Base-by-base conservation (phyloP, 2,329 filamentous ascomycete genomes). In the Colletotrichum sp. region DNA sequence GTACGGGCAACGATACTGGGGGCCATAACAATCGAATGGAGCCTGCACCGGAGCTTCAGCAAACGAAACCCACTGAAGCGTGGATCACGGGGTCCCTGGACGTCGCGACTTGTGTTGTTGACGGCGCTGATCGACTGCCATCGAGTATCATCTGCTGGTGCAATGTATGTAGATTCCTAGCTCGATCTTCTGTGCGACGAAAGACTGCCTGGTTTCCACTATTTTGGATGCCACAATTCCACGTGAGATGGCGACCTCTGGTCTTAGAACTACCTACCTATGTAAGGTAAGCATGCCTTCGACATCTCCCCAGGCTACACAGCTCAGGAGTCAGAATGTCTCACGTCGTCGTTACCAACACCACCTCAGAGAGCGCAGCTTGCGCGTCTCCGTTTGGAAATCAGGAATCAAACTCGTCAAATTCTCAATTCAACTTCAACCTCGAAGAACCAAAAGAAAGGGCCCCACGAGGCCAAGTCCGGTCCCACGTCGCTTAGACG, bases 221-320 rank as follows among this genome's bases (percentile, higher is more conserved):
- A 8, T 15, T 64, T 38, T 27, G 0, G 47, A 55, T 34, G 31
- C 15, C 63, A 66, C 38, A 66, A 36, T 55, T 66, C n/a, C 63
- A 66, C 63, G 63, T 66, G 63, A 66, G 43, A 66, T 66, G 43
- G 47, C 47, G 61, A 64, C 24, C 36, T 61, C 38, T 29, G 12
- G 18, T 8, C 9, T 33, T 31, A 38, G 36, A 31, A 18, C 11
- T 61, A 21, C 5, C 11, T 61, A 21, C 5, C 24, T 27, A 27
- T 5, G 5, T 27, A 27, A 27, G 24, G 36, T 27, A 64, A 31
- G n/a, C 31, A 24, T 27, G 16, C 21, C 12, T 36, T 66, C 54
- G 31, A 66, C 63, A 55, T 66, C 47, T 36, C 13, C 33, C 33
- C 43, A 3, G 6, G n/a, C n/a, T n/a, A 51, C 43, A 5, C 43